Evolutionary conservation across 306 rosid species (phyloP), one percentile per base, ranked within the genome.

Genomic region (Clitoria ternatea): DNA sequence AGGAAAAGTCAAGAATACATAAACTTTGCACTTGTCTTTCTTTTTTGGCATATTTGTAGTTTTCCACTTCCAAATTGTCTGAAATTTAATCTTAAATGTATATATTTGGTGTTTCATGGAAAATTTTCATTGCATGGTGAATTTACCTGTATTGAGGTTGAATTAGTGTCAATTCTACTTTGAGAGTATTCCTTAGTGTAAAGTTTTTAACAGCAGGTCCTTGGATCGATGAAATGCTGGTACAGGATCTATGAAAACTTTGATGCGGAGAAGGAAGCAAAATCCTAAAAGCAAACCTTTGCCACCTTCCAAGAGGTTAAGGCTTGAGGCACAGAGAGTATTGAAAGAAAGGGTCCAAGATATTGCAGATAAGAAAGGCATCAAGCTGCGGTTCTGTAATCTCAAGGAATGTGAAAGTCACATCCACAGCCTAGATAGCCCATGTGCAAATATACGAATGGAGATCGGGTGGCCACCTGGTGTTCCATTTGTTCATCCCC

Each of bases 161-260:
- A 69, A 53, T 49, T 77, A 24, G 77, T 60, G 77, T 62, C 55
- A 61, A 72, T 66, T 80, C 76, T 75, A 63, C 40, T 80, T 75
- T 56, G 54, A 80, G 77, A 77, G 79, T 84, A 78, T 82, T 73
- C 88, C 96, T 88, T 89, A 87, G 97, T 77, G 81, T 79, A 80
- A 85, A 80, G 92, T 84, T 87, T 80, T 88, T 87, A 94, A 89
- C 94, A 73, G 86, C 92, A 91, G 99, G 97, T 82, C 91, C 84
- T 93, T 90, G 96, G 94, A 78, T 93, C 87, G 91, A 87, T 94
- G 97, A 94, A 87, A 89, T 94, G 95, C 95, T 91, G 92, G 96
- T 91, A 91, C 97, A 94, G 99, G 99, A 87, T 85, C 97, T 56
- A 76, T 86, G 85, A 94, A 94, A 85, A 83, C 83, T 49, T 27